Conservation (phyloP, 1,139 yeast genomes). For the Lodderomyces beijingensis region DNA sequence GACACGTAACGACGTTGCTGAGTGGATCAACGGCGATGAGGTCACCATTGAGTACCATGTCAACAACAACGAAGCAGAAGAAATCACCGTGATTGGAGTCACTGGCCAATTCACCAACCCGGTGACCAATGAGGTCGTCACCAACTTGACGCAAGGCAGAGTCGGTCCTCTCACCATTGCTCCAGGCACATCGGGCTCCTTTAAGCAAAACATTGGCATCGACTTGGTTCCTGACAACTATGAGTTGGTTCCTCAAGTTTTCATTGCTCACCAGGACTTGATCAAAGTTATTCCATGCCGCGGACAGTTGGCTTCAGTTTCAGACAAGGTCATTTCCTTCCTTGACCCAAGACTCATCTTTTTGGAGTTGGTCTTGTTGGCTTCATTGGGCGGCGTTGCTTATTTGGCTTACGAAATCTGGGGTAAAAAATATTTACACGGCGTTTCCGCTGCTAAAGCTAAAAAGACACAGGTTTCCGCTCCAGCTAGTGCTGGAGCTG, state of each 20-base stretch:
- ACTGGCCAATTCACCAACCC: conserved; percentile 69
- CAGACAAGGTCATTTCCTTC: conserved; percentile 64
- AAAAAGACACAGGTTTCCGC: conserved; percentile 21
- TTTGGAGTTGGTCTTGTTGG: conserved; percentile 52
- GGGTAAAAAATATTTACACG: conserved; percentile 39
- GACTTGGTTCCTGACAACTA: conserved; percentile 58
- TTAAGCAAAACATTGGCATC: conserved; percentile 53
- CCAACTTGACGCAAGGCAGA: conserved; percentile 62
- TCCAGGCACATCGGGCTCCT: conserved; percentile 44
- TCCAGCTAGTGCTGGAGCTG: conserved; percentile 17
- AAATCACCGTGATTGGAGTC: conserved; percentile 58
- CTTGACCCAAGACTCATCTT: conserved; percentile 71
- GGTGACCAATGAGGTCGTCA: conserved; percentile 43
- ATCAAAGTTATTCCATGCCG: conserved; percentile 56
- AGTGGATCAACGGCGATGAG: conserved; percentile 49
- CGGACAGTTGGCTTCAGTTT: conserved; percentile 53
- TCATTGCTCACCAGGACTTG: conserved; percentile 48
- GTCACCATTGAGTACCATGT: conserved; percentile 53
- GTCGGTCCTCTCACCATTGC: conserved; percentile 58
- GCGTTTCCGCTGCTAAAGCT: conserved; percentile 29
- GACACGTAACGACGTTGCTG: conserved; percentile 33
- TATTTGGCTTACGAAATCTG: conserved; percentile 45
- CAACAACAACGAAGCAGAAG: conserved; percentile 52
- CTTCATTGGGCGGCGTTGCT: conserved; percentile 46
- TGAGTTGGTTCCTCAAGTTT: conserved; percentile 57